Evolutionary conservation across 176 grass and related monocot species (phyloP), one percentile per base, ranked within the genome.

Genomic region (Avena insularis): DNA sequence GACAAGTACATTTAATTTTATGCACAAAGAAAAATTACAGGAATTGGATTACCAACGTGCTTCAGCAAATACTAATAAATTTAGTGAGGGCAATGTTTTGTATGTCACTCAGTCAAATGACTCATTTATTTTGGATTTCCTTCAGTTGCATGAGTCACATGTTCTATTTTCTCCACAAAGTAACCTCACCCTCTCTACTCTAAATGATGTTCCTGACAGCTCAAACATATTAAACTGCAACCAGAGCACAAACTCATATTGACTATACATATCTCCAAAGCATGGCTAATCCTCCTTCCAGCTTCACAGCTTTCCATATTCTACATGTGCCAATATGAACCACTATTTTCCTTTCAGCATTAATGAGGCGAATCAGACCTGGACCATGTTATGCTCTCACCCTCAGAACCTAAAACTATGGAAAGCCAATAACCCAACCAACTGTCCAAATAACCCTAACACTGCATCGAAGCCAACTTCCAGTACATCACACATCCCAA

Each of bases 1-100:
- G 54, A 79, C 4, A 17, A 47, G 55, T 62, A 71, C 77, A 85
- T 88, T 66, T 71, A 70, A 10, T 40, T 84, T 58, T 70, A 46
- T 46, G 25, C 50, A 71, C 50, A 59, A 40, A 59, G 29, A 73
- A 83, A 27, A 20, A 31, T 40, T 75, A 20, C 38, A 76, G 7
- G 11, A 76, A 65, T 46, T 14, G 14, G 57, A 64, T 64, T 31
- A 10, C 7, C 71, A 68, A 83, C 4, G 66, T 77, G 47, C n/a
- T 77, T 57, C 50, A 72, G 16, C 7, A 69, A 69, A 14, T 58
- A 68, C 29, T 29, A 29, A 51, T 57, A 21, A 83, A 51, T 25
- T 25, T 58, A 57, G 48, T 56, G 23, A 40, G 53, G 20, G 19
- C 20, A 61, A 20, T 13, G 46, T 56, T 83, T 67, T 49, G 29